Base-by-base conservation (phyloP, 306 rosid genomes). In the Cicer chorassanicum region DNA sequence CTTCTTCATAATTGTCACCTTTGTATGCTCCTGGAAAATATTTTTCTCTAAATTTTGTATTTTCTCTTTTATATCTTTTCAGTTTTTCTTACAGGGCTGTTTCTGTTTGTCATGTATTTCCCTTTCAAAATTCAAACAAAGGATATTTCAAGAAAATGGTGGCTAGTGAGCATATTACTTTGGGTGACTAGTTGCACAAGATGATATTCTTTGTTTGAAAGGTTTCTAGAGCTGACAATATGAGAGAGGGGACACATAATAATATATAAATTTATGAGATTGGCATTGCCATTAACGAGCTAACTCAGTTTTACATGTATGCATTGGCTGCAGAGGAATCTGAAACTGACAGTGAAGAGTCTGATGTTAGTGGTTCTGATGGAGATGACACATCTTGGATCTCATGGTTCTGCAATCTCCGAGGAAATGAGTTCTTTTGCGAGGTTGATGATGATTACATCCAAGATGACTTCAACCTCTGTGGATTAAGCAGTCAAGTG, bases 321-420 rank as follows among this genome's bases (percentile, higher is more conserved):
- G 78, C 62, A 44, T 78, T 61, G 56, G 72, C 70, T 82, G 86
- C 93, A 82, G 99, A 90, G 86, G 97, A 92, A 85, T 90, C 96
- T 74, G 99, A 94, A 85, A 86, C 99, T 1, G 97, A 92, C 73
- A 92, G 93, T 41, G 96, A 92, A 84, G 99, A 94, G 75, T 94
- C 99, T 1, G 99, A 94, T 81, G 99, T 92, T 50, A 92, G 99
- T 70, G 99, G 99, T 70, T 94, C 99, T 59, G 97, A 94, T 38
- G 99, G 95, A 21, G 97, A 92, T 65, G 99, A 94, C 86, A 94
- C 99, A 14, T 92, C 99, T 24, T 94, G 99, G 99, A 94, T 94
- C 79, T 92, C 99, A 12, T 94, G 99, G 99, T 94, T 92, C 86
- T 94, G 99, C 86, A 94, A 92, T 89, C 84, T 94, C 81, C 84